Conservation (phyloP, 2,329 filamentous ascomycete species). For the Mollisia scopiformis region DNA sequence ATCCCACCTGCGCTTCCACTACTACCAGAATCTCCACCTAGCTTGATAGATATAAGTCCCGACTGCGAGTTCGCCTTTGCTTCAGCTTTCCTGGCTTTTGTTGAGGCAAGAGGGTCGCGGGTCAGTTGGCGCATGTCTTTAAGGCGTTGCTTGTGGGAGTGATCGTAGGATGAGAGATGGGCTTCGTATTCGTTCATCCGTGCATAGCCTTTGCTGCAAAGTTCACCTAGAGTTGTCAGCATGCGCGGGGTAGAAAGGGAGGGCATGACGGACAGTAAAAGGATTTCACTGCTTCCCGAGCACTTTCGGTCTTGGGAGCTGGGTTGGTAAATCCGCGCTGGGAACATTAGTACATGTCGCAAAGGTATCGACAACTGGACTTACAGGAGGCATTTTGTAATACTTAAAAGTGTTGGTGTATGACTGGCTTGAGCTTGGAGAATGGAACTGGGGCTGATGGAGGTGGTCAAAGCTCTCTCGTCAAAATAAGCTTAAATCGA, state of each 20-base stretch:
- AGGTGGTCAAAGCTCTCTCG: conserved; percentile 24
- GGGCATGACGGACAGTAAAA: conserved; percentile 65
- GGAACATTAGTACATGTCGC: conserved; percentile 1
- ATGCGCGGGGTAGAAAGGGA: neutral
- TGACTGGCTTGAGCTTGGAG: neutral
- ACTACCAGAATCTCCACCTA: conserved; percentile 44
- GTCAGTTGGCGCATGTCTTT: conserved; percentile 88
- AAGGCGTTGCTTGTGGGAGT: conserved; percentile 88
- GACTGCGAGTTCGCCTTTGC: conserved; percentile 64
- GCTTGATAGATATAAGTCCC: conserved; percentile 69
- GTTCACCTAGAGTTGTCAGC: conserved; percentile 51
- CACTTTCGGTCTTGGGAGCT: conserved; percentile 58
- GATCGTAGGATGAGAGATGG: conserved; percentile 92
- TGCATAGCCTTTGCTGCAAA: conserved; percentile 93
- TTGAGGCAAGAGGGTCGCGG: conserved; percentile 67
- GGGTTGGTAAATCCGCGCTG: conserved; percentile 51
- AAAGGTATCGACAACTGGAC: conserved; percentile 23
- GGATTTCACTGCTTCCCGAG: conserved; percentile 75
- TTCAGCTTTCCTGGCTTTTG: conserved; percentile 69
- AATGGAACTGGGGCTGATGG: neutral
- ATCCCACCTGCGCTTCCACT: conserved; percentile 48
- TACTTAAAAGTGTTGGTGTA: neutral
- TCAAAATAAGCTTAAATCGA: conserved; percentile 20
- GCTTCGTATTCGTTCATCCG: conserved; percentile 97
- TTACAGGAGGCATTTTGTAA: conserved; percentile 58